These are phyloP conservation scores for Nannochloris sp. DNA, from an alignment of 139 green algal genomes.

Conservation along the genomic window DNA sequence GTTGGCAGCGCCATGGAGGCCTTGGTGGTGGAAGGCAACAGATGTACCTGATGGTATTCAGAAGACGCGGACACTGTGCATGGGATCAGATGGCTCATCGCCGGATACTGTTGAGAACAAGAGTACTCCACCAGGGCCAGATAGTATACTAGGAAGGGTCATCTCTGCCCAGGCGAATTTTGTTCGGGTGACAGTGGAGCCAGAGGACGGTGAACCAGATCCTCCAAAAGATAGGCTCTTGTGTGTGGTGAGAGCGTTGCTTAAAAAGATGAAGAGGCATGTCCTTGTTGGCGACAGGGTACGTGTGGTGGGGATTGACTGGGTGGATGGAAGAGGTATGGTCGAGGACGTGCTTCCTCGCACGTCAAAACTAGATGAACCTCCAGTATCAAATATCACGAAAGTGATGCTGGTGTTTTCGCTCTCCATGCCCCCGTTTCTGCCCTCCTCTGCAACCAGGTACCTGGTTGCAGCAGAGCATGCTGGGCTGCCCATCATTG, in stretches of 20 bases:
- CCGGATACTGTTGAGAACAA: no score
- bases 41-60: no score
- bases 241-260: conserved; percentile 69
- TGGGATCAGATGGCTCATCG: no score
- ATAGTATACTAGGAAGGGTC: conserved; percentile 40
- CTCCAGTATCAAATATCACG: conserved; percentile 85
- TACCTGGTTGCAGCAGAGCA: conserved; percentile 82
- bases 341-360: conserved; percentile 68
- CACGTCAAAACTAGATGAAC: conserved; percentile 57
- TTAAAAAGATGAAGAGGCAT: conserved; percentile 81
- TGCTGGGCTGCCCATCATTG: conserved; percentile 58
- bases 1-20: no score
- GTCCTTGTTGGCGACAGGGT: conserved; percentile 87
- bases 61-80: no score
- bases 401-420: conserved; percentile 86
- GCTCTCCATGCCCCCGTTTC: conserved; percentile 60
- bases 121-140: background rate
- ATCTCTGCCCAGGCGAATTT: conserved; percentile 75
- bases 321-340: conserved; percentile 50
- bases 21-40: no score
- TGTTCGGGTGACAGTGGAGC: conserved; percentile 47
- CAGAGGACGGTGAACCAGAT: background rate
- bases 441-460: conserved; percentile 52
- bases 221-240: conserved; percentile 52
- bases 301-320: conserved; percentile 69